Base-by-base conservation (phyloP, 2,329 filamentous ascomycete genomes). In the Didymella segeticola region DNA sequence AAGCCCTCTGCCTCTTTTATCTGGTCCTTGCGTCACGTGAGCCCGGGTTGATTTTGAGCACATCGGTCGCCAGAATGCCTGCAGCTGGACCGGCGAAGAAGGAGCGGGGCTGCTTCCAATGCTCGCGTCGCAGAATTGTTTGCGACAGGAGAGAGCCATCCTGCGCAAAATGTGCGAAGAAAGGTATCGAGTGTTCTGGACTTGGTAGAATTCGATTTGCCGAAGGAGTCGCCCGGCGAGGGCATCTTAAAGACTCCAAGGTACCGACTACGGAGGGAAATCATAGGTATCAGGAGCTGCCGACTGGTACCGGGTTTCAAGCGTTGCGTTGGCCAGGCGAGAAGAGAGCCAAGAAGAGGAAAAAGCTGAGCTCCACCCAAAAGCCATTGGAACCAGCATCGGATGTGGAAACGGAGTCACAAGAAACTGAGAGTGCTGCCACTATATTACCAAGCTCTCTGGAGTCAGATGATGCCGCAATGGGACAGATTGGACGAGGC, bases 81-180 rank as follows among this genome's bases (percentile, higher is more conserved):
- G 5, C 27, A 17, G 11, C n/a, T 29, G n/a, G 2, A 10, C 14
- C 4, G 5, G 2, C 42, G 8, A 53, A 33, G 17, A 53, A 47
- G 20, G 43, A 52, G 31, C 43, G 23, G 58, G 64, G 76, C 17
- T 78, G 76, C 43, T 71, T 73, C 30, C 72, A 78, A 57, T 78
- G 76, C 56, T 67, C 65, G 31, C 62, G 65, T 5, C 68, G 76
- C 29, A 70, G 76, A 20, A 71, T 78, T 23, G 69, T 68, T 26
- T 78, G 76, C 58, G 76, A 78, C 58, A 75, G 73, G 53, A 66
- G 67, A 15, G 69, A 75, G 41, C 76, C 76, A 1, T 62, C 69
- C 48, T 78, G 76, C 50, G 56, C 63, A 17, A 78, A 78, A 43
- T 78, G 76, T 47, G 57, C 65, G 9, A 77, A 78, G 48, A 70